Evolutionary conservation across 2,329 filamentous ascomycete genomes (phyloP), one percentile per base, ranked within the genome.

Genomic region (Epichloe baconii): DNA sequence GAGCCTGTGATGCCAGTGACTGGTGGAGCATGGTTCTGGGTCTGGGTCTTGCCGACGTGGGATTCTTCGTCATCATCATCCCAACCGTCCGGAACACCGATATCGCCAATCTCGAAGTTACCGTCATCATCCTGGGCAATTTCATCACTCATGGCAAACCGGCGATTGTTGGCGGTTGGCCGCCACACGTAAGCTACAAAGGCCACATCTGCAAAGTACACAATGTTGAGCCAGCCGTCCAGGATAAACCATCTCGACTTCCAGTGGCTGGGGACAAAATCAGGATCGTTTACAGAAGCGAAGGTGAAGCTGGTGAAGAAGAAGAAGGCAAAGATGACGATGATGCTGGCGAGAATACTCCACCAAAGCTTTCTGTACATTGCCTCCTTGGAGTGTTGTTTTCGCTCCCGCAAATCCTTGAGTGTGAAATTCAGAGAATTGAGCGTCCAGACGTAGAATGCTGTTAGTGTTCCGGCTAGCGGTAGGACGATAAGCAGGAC

Each of bases 291-390:
- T 46, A 83, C 82, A 12, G 89, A 90, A 47, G 90, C 91, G 65
- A 98, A 95, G 0, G 87, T 88, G 68, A 96, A 89, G 59, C 87
- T 94, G 74, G 96, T 97, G 74, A 97, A 83, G 74, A 98, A 97
- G 76, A 98, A 96, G 73, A 98, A 98, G 52, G 78, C 89, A 61
- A 98, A 98, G 59, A 97, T 96, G 59, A 97, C 88, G 47, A 97
- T 72, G 64, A 98, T 95, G 65, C 86, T 95, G 56, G 80, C 75
- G 44, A 98, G 76, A 54, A 98, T 95, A 66, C 88, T 91, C 90
- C 90, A 98, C 90, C 94, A 98, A 14, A 98, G 80, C 67, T 94
- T 95, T 71, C 86, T 90, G 71, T 97, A 98, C 94, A 98, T 98
- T 68, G 80, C 69, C 46, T 90, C 88, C 66, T 98, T 98, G 60